Evolutionary conservation across 441 rosid species (phyloP).

Genomic region (Gossypium laxum): DNA sequence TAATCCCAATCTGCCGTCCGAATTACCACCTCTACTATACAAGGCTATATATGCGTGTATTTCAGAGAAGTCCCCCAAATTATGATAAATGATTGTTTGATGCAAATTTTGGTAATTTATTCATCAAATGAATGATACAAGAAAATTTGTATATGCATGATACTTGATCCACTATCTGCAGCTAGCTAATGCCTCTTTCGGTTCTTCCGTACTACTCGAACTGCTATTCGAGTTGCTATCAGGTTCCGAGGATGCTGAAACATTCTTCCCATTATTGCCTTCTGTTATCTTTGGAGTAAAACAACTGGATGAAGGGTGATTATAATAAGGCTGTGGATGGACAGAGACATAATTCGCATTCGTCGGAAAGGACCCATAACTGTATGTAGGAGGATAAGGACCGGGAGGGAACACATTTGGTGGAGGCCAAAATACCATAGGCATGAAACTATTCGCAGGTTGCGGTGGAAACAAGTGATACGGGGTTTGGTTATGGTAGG

Average conservation of each 20-base stretch:
- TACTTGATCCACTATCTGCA: not conserved
- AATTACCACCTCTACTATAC: too few relatives aligned
- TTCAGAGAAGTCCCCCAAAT: not conserved
- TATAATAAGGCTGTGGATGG: slow-evolving; percentile 28
- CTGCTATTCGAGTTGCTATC: slow-evolving; percentile 33
- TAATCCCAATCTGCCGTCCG: too few relatives aligned
- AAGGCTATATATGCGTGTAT: too few relatives aligned
- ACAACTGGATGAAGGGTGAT: slow-evolving; percentile 21
- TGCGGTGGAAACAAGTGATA: slow-evolving; percentile 29
- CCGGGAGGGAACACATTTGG: slow-evolving; percentile 31
- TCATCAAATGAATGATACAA: not conserved
- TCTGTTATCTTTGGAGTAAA: slow-evolving; percentile 17
- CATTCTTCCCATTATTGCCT: slow-evolving; percentile 16
- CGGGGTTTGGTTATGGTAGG: slow-evolving; percentile 28
- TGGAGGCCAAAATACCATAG: slow-evolving; percentile 49
- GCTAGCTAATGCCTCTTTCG: slow-evolving; percentile 17
- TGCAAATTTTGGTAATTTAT: not conserved
- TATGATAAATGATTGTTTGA: not conserved
- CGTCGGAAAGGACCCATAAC: slow-evolving; percentile 27
- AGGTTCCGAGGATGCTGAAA: slow-evolving; percentile 17
- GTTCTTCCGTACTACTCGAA: slow-evolving; percentile 33
- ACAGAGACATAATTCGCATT: slow-evolving; percentile 25
- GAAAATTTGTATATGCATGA: not conserved
- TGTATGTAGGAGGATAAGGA: slow-evolving; percentile 29
- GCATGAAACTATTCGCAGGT: slow-evolving; percentile 35